A percentile compares a stretch with the other conserved stretches of the same genome.
phyloP scores from a whole-genome alignment of 2,329 filamentous ascomycete genomes.

The Clarireedia sp. region DNA sequence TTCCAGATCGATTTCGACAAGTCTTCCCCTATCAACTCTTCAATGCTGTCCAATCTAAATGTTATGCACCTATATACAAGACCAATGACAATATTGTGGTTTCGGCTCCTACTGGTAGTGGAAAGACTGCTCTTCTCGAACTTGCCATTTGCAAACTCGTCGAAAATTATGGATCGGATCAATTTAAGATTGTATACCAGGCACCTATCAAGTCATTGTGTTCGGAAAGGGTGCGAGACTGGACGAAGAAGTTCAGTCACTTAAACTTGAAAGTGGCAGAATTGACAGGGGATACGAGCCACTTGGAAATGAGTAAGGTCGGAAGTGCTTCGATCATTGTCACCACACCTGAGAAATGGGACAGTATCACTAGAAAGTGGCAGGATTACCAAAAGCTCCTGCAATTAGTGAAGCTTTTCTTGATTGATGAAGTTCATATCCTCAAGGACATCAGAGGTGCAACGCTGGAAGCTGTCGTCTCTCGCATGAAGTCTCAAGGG shows the following conservation, averaged over 20 bases:
- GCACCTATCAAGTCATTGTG: slow-evolving; percentile 81
- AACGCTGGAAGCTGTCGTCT: slow-evolving; percentile 75
- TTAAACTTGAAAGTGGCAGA: slow-evolving; percentile 65
- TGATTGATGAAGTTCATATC: slow-evolving; percentile 85
- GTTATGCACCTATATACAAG: slow-evolving; percentile 58
- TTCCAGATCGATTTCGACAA: slow-evolving; percentile 62
- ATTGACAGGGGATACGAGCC: slow-evolving; percentile 73
- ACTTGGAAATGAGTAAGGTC: slow-evolving; percentile 56
- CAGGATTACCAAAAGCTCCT: slow-evolving; percentile 69
- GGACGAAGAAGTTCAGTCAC: slow-evolving; percentile 64
- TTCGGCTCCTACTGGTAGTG: slow-evolving; percentile 75
- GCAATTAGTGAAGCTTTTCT: slow-evolving; percentile 66
- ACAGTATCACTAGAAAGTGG: slow-evolving; percentile 83
- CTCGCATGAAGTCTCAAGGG: slow-evolving; percentile 76
- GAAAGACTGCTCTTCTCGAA: slow-evolving; percentile 76
- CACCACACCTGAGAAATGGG: slow-evolving; percentile 87
- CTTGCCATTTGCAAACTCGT: slow-evolving; percentile 71
- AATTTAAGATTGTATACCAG: slow-evolving; percentile 78
- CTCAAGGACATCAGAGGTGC: slow-evolving; percentile 73
- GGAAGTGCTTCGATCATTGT: slow-evolving; percentile 74
- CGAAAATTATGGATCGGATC: slow-evolving; percentile 43
- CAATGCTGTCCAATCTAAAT: slow-evolving; percentile 78
- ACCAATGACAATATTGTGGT: slow-evolving; percentile 70
- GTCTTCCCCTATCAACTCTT: slow-evolving; percentile 69
- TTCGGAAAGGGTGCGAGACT: slow-evolving; percentile 67